These are phyloP conservation scores for Cystobasidium tubakii DNA, from an alignment of 768 basidiomycete species.

Conservation along the genomic window DNA sequence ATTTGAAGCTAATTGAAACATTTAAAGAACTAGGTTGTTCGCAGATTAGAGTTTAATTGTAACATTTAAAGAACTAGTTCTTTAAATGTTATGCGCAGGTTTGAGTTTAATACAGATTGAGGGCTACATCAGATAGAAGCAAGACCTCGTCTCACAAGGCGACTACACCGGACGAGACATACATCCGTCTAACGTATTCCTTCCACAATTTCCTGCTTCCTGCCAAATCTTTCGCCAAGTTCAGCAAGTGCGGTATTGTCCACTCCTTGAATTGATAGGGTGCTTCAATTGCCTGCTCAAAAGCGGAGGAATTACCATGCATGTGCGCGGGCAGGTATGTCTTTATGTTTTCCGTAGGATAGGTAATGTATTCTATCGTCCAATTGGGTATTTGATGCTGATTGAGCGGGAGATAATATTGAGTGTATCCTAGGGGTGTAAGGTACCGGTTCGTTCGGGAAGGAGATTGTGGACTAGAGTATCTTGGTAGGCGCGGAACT, in stretches of 20 bases:
- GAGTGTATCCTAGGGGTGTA: constrained; percentile 75
- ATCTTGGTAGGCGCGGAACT: constrained; percentile 58
- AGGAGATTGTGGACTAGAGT: constrained; percentile 59
- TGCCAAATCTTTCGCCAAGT: constrained; percentile 59
- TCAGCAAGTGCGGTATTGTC: constrained; percentile 69
- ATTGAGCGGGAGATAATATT: constrained; percentile 55
- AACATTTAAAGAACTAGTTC: too few species aligned
- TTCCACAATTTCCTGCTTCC: constrained; percentile 57
- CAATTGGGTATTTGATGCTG: constrained; percentile 13
- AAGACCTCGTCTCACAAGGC: too few species aligned
- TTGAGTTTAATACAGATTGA: background rate
- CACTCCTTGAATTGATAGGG: constrained; percentile 71
- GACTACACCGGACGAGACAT: constrained; percentile 49
- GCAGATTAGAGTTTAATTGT: too few species aligned
- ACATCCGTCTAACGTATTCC: constrained; percentile 70
- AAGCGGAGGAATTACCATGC: constrained; percentile 54
- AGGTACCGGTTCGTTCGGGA: constrained; percentile 65
- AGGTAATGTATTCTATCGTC: constrained; percentile 59
- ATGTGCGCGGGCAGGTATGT: constrained; percentile 39
- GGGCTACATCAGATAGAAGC: background rate
- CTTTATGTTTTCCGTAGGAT: constrained; percentile 3
- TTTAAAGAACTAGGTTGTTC: too few species aligned
- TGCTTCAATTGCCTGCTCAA: constrained; percentile 49
- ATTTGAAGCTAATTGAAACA: too few species aligned
- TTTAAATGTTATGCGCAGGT: too few species aligned